Base-by-base conservation (phyloP, 2,329 filamentous ascomycete species). In the Trichoderma oligosporum region DNA sequence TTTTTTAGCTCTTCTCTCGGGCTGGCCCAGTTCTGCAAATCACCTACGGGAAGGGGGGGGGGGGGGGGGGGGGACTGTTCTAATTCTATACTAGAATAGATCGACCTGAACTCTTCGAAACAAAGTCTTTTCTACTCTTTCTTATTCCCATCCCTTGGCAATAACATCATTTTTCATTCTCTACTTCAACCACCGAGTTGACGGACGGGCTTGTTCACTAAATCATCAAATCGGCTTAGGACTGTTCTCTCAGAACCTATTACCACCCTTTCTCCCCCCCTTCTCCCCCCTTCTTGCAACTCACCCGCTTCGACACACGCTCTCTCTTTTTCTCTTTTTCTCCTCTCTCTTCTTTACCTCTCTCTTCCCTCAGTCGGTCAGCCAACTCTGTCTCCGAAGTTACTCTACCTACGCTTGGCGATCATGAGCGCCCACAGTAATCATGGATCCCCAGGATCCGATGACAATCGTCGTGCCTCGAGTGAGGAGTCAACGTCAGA, bases 401-500 rank as follows among this genome's bases (percentile, higher is more conserved):
- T n/a, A n/a, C n/a, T n/a, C n/a, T 22, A 12, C 42, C 36, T 29
- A 45, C 41, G 6, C 18, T 29, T 12, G 51, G n/a, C 41, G 11
- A 36, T 16, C 41, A 55, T 55, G 51, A 55, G 48, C 25, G 4
- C 18, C 4, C 18, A 29, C 16, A 52, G 41, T 36, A 36, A 35
- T 25, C 51, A 46, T 36, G 51, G 48, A 11, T 24, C 48, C 38
- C 48, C 48, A 1, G 48, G 51, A 29, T 55, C 51, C 33, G 69
- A 68, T 65, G 47, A 51, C 35, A 62, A 66, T 24, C 63, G 45
- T 16, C 33, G 36, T 18, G 62, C 63, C 33, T 59, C 62, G 39
- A 53, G 62, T 5, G 67, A 70, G 20, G 66, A 71, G 27, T 63
- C 66, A 60, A 72, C 71, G 14, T 76, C 74, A 18, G 74, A 76